Percentiles rank a stretch among this genome's conserved stretches.
Evolutionary conservation across 1,139 yeast genomes (phyloP).

Genomic region (Dujonia santamariae): DNA sequence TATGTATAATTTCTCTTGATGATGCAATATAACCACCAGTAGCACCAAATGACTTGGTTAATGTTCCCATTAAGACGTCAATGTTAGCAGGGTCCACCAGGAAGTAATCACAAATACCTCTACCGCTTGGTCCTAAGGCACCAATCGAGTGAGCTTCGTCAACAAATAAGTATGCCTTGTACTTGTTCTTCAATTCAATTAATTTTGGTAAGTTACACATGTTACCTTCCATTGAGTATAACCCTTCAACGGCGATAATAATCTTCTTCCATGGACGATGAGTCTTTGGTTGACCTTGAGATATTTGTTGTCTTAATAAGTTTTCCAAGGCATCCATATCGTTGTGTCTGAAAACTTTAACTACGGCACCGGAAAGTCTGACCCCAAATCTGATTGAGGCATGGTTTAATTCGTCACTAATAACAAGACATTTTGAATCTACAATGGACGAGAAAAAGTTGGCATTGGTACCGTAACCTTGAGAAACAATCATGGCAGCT

Average conservation of each 20-base stretch:
- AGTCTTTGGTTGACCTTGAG: conserved; percentile 94
- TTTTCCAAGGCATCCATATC: conserved; percentile 81
- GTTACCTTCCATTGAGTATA: conserved; percentile 98
- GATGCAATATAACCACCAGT: conserved; percentile 97
- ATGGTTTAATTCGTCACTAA: conserved; percentile 92
- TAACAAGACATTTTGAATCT: conserved; percentile 83
- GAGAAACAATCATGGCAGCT: conserved; percentile 79
- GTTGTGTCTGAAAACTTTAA: conserved; percentile 89
- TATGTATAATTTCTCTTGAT: conserved; percentile 62
- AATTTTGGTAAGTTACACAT: conserved; percentile 81
- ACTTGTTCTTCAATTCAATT: conserved; percentile 73
- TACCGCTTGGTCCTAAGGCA: conserved; percentile 90
- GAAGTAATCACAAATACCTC: conserved; percentile 94
- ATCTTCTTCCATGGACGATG: conserved; percentile 98
- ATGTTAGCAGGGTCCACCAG: conserved; percentile 70
- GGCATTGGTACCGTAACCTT: conserved; percentile 98
- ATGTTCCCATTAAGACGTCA: conserved; percentile 94
- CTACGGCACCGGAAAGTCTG: conserved; percentile 88
- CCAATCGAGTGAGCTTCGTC: conserved; percentile 99
- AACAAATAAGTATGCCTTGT: conserved; percentile 84
- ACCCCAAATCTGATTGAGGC: conserved; percentile 95
- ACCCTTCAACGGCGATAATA: conserved; percentile 89
- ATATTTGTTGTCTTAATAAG: conserved; percentile 78
- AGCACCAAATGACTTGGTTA: conserved; percentile 97
- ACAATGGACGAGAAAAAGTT: conserved; percentile 79